Evolutionary conservation across 2,329 filamentous ascomycete species (phyloP).

Genomic region (Exophiala aquamarina): DNA sequence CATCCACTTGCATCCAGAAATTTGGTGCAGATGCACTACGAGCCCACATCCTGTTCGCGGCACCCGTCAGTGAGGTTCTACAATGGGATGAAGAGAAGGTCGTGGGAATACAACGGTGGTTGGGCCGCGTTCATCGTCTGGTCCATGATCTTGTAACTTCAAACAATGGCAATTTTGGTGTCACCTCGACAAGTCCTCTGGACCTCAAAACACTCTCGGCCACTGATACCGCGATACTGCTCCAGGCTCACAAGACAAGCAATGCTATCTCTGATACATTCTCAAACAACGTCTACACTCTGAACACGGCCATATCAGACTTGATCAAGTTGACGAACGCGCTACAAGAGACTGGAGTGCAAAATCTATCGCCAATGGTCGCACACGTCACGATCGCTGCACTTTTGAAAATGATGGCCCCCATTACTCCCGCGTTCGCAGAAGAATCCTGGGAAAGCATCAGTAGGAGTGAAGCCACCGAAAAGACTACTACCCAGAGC

Average conservation of each 20-base stretch:
- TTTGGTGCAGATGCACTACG: conserved; percentile 82
- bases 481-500: conserved; percentile 37
- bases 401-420: conserved; percentile 72
- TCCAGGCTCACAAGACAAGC: conserved; percentile 67
- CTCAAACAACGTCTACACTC: conserved; percentile 66
- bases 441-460: conserved; percentile 76
- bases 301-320: conserved; percentile 83
- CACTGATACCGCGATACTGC: conserved; percentile 55
- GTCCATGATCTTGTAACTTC: conserved; percentile 36
- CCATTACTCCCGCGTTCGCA: conserved; percentile 75
- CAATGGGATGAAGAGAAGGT: conserved; percentile 89
- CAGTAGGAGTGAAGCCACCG: conserved; percentile 42
- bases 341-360: conserved; percentile 37
- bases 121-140: conserved; percentile 65
- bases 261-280: conserved; percentile 67
- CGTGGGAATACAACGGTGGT: conserved; percentile 77
- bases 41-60: conserved; percentile 86
- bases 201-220: conserved; percentile 30
- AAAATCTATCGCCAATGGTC: conserved; percentile 45
- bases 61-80: conserved; percentile 77
- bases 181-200: conserved; percentile 16
- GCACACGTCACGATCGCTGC: conserved; percentile 45
- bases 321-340: conserved; percentile 78
- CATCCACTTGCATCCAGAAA: conserved; percentile 66
- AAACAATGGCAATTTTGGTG: conserved; percentile 38